These are phyloP conservation scores for Fragaria nilgerrensis DNA, from an alignment of 306 rosid genomes.

Conservation along the genomic window DNA sequence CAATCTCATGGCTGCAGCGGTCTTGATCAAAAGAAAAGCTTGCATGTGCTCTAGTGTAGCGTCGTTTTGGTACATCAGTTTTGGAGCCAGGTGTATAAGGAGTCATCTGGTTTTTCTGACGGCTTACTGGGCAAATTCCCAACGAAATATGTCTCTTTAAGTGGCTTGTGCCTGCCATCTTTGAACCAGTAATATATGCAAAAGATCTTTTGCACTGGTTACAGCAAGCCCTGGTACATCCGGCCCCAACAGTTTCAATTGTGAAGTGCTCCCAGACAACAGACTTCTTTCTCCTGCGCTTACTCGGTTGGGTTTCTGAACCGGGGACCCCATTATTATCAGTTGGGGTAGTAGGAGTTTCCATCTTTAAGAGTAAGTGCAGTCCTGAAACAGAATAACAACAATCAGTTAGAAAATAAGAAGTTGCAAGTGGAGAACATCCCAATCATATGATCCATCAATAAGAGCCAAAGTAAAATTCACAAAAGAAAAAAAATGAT, in stretches of 20 bases:
- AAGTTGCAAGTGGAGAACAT: background rate
- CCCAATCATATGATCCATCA: background rate
- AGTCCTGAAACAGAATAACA: slow-evolving; percentile 27
- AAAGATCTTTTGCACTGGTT: slow-evolving; percentile 76
- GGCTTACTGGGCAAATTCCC: slow-evolving; percentile 71
- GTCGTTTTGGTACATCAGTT: slow-evolving; percentile 51
- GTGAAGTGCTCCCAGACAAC: slow-evolving; percentile 89
- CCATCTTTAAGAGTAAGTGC: slow-evolving; percentile 40
- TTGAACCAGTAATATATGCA: slow-evolving; percentile 74
- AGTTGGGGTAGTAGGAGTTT: slow-evolving; percentile 24
- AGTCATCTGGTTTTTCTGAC: slow-evolving; percentile 49
- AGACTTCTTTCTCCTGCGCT: slow-evolving; percentile 69
- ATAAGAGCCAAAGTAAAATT: background rate
- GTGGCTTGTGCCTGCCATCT: slow-evolving; percentile 85
- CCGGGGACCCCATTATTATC: slow-evolving; percentile 39
- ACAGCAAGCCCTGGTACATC: slow-evolving; percentile 63
- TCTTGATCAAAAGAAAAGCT: slow-evolving; percentile 60
- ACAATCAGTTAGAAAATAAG: background rate
- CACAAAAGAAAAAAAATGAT: background rate
- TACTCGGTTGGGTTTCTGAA: slow-evolving; percentile 43
- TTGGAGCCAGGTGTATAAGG: slow-evolving; percentile 22
- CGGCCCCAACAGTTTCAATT: slow-evolving; percentile 57
- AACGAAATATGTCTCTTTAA: slow-evolving; percentile 70
- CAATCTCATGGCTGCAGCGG: slow-evolving; percentile 59
- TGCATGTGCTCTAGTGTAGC: slow-evolving; percentile 37